Evolutionary conservation across 306 rosid genomes (phyloP), one percentile per base, ranked within the genome.

Genomic region (Pachyrhizus erosus): DNA sequence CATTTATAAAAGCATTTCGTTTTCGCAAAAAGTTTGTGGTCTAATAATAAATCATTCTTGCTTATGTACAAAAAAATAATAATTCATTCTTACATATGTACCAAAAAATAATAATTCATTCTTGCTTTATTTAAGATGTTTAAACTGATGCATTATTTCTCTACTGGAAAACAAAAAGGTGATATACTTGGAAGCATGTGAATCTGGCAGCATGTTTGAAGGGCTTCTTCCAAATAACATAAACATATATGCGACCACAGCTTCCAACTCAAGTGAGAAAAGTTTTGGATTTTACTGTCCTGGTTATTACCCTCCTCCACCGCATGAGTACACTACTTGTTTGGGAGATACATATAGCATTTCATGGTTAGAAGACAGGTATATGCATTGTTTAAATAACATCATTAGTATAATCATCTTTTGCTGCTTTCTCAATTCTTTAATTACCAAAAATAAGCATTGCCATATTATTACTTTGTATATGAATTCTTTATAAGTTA

Each of bases 301-400:
- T 0, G 61, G 2, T 0, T 0, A 3, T 0, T 0, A 54, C n/a
- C 65, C 77, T 3, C 0, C 9, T 7, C 7, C 83, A 76, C 84
- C 86, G 0, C 3, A 39, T 27, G 88, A 26, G 4, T 87, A 82
- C 37, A 37, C 14, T 2, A 79, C 80, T 75, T 92, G 98, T 70
- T 83, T 94, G 75, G 98, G 98, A 42, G 98, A 92, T 79, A 0
- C 72, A 4, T 94, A 82, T 13, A 94, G 97, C 77, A 5, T 91
- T 84, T 64, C 97, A 45, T 94, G 98, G 98, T 24, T 94, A 91
- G 95, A 94, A 80, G 93, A 94, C 42, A 84, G 97, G 98, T 92
- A 83, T 92, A 83, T 54, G n/a, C 1, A 11, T 42, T 75, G n/a
- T 15, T 70, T 13, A 37, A 23, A 39, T 29, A 37, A 37, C 42